Evolutionary conservation across 805 yeast species (phyloP), one percentile per base, ranked within the genome.

Genomic region (Candida endomychidarum): DNA sequence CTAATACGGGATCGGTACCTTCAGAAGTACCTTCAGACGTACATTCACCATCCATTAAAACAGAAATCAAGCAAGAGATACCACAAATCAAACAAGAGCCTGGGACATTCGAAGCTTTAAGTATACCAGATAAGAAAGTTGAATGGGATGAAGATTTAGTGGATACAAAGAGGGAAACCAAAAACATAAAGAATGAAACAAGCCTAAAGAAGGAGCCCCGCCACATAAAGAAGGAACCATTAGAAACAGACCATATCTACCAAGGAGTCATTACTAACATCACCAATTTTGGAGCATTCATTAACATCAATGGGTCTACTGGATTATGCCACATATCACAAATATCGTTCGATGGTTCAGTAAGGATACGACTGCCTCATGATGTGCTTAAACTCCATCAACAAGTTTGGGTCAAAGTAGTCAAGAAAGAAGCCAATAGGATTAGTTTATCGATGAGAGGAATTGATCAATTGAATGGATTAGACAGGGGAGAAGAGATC

Each of bases 321-420:
- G 96, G 95, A 0, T 65, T 90, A 12, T 81, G 90, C 26, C 97
- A 90, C 54, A 72, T 85, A 0, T 86, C 96, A 0, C 83, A 80
- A 30, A 68, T 90, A 22, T 67, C 77, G 41, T 60, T 51, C 38
- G 64, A 61, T 41, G 68, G 68, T 4, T 48, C 63, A 2, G 36
- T 40, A n/a, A 63, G 87, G 34, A 63, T 83, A 1, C 60, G 68
- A 5, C 74, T 74, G 34, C 87, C 91, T 0, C 54, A 72, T 2
- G 91, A 84, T 35, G 65, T 78, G 1, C 64, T 86, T 12, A 61
- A 67, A 30, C 50, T 64, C 23, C 74, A 78, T 40, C 88, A 88
- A 45, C 65, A 66, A 5, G 89, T 89, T 6, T 82, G 60, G 53
- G 93, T 81, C 4, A 76, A 76, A 53, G 77, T 89, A 2, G 51